phyloP scores from a whole-genome alignment of 345 rosid species.

The Erucastrum elatum region DNA sequence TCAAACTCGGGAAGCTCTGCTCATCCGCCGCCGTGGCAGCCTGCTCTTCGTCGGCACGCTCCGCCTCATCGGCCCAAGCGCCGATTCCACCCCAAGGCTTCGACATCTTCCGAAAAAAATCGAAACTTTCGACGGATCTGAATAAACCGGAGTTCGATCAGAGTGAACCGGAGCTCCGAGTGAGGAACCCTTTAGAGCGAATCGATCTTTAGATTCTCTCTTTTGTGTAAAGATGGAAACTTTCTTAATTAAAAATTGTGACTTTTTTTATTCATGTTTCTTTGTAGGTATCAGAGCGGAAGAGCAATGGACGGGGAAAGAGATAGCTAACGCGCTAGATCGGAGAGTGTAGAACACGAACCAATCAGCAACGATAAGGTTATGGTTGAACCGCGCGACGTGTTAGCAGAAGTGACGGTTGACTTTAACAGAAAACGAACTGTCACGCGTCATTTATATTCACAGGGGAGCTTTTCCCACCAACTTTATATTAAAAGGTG shows the following conservation, averaged over 20 bases:
- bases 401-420: constrained; percentile 33
- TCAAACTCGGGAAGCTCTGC: constrained; percentile 74
- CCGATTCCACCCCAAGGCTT: constrained; percentile 83
- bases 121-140: constrained; percentile 24
- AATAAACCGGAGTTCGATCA: constrained; percentile 13
- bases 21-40: constrained; percentile 49
- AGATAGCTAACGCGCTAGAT: constrained; percentile 24
- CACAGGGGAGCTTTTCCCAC: too few relatives aligned
- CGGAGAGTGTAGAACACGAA: neutral
- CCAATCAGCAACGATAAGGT: neutral
- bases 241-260: neutral
- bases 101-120: constrained; percentile 45
- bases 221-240: constrained; percentile 17
- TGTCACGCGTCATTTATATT: neutral
- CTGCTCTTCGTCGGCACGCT: constrained; percentile 71
- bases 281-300: neutral
- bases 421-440: neutral
- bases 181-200: constrained; percentile 30
- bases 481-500: too few relatives aligned
- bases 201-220: constrained; percentile 24
- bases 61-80: constrained; percentile 96
- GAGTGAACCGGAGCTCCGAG: constrained; percentile 61
- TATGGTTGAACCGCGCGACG: constrained; percentile 28
- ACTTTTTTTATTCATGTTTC: constrained; percentile 19
- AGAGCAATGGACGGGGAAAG: constrained; percentile 30